phyloP scores from a whole-genome alignment of 2,329 filamentous ascomycete genomes.

The Colletotrichum gigasporum region DNA sequence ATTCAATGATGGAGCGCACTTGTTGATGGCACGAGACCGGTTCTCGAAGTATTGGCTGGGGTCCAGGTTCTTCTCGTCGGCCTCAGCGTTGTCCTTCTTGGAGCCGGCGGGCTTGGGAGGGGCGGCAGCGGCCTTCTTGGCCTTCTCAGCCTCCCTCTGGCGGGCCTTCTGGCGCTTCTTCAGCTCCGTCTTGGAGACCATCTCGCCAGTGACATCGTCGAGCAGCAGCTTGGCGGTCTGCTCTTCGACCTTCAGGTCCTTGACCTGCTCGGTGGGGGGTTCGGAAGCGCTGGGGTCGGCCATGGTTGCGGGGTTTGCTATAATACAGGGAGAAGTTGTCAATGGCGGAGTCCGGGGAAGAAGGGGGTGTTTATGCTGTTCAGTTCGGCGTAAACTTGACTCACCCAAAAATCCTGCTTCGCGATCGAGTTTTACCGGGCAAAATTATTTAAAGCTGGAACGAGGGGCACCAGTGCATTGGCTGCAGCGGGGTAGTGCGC shows the following conservation, averaged over 20 bases:
- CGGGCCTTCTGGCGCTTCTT: conserved; percentile 97
- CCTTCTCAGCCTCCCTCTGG: conserved; percentile 88
- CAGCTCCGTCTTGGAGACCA: conserved; percentile 83
- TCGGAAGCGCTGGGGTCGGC: conserved; percentile 44
- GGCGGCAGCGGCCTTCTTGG: conserved; percentile 79
- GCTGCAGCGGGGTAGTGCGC: conserved; percentile 27
- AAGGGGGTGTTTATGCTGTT: background rate
- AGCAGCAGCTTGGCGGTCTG: conserved; percentile 75
- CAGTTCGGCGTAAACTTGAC: background rate
- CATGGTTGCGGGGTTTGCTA: conserved; percentile 31
- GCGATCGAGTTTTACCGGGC: conserved; percentile 18
- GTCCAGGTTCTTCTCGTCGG: conserved; percentile 63
- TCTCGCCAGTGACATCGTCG: conserved; percentile 94
- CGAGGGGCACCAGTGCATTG: conserved; percentile 31
- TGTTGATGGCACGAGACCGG: conserved; percentile 83
- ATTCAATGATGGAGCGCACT: conserved; percentile 39
- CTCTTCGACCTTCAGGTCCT: conserved; percentile 28
- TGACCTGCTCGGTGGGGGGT: conserved; percentile 59
- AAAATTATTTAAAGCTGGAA: conserved; percentile 20
- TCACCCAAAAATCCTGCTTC: conserved; percentile 26
- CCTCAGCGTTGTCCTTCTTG: conserved; percentile 81
- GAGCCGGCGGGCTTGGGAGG: conserved; percentile 68
- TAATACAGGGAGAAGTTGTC: no score
- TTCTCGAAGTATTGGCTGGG: conserved; percentile 91
- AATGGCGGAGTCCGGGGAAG: background rate